Percentiles rank a stretch among this genome's conserved stretches.
These are phyloP conservation scores for Spergularia bocconei DNA, from an alignment of 148 eudicot genomes.

Conservation along the genomic window DNA sequence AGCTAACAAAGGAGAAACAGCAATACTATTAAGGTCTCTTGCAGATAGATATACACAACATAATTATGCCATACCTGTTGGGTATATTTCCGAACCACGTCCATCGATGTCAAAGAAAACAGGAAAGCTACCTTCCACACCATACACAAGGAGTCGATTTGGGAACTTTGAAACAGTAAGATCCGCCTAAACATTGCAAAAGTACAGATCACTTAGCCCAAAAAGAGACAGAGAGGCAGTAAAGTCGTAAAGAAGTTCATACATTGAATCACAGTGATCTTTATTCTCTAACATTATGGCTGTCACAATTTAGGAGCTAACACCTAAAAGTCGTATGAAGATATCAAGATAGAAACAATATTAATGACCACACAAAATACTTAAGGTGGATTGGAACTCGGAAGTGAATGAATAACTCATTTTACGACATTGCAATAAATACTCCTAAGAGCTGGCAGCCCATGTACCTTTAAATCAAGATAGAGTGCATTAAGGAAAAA, in stretches of 20 bases:
- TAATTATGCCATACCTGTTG: constrained; percentile 57
- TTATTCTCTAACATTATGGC: not conserved
- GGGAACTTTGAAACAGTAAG: constrained; percentile 71
- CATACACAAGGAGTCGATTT: constrained; percentile 79
- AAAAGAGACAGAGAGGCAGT: not conserved
- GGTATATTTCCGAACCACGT: constrained; percentile 74
- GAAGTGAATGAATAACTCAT: not conserved
- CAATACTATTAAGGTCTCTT: not conserved
- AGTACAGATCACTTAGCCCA: constrained; percentile 12
- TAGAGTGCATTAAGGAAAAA: not conserved
- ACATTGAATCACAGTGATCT: not conserved
- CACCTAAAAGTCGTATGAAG: not conserved
- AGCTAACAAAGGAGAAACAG: not conserved
- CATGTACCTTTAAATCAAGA: not conserved
- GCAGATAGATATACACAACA: not conserved
- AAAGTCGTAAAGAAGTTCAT: not conserved
- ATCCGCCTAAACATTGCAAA: constrained; percentile 47
- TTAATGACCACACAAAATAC: not conserved
- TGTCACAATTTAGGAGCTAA: not conserved
- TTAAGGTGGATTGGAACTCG: not conserved
- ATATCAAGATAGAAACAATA: not conserved
- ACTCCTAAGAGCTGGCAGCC: not conserved
- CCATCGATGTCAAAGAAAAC: constrained; percentile 86
- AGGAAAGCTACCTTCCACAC: constrained; percentile 78
- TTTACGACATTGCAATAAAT: not conserved